Evolutionary conservation across 345 rosid species (phyloP).

Genomic region (Arabidopsis thaliana): TAIR10.1 NC_003070.9:22039501-22040000

Average conservation of each 20-base stretch:
- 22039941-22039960: conserved; percentile 11
- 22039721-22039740: conserved; percentile 55
- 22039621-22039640: conserved; percentile 72
- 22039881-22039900: not conserved
- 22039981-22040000: conserved; percentile 31
- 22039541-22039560: conserved; percentile 88
- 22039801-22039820: conserved; percentile 73
- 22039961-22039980: not conserved
- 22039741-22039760: conserved; percentile 76
- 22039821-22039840: conserved; percentile 76
- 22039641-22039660: conserved; percentile 72
- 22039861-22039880: conserved; percentile 13
- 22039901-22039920: not conserved
- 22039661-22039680: conserved; percentile 38
- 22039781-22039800: conserved; percentile 65
- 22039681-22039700: conserved; percentile 41
- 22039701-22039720: conserved; percentile 53
- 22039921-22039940: conserved; percentile 18
- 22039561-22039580: conserved; percentile 86
- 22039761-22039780: conserved; percentile 68
- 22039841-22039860: conserved; percentile 1
- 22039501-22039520: conserved; percentile 72
- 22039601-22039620: conserved; percentile 82
- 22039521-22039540: conserved; percentile 77
- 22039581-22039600: conserved; percentile 93